Base-by-base conservation (phyloP, 140 eudicot genomes). In the Erigeron philadelphicus region DNA sequence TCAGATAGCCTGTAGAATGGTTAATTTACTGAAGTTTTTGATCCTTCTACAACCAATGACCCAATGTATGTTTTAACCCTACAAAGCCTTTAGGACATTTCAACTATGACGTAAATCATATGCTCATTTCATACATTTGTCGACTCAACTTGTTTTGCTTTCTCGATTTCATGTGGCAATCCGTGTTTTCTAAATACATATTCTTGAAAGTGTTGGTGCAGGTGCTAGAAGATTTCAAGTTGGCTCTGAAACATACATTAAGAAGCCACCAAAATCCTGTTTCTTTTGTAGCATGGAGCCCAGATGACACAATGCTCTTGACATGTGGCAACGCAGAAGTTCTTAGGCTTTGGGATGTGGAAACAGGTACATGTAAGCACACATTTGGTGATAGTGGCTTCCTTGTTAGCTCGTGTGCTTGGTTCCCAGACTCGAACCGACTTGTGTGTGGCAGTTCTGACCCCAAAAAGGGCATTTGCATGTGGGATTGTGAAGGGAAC, bases 401-500 rank as follows among this genome's bases (percentile, higher is more conserved):
- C 76, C 73, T 64, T 9, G 90, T 86, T 35, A 89, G 96, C 80
- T 93, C 96, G 18, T 89, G 98, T 76, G 96, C 98, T 4, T 93
- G 98, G 98, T 89, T 89, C 66, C 93, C 96, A 0, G 93, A 83
- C 76, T 88, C 95, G 38, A 80, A 78, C 70, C 70, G 82, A 35
- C 82, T 93, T 11, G 95, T 89, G 42, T 84, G 90, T 72, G 96
- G 98, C 72, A 88, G 96, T 76, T 83, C 95, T 3, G 94, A 84
- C 58, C 91, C 92, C 9, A 82, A 83, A 68, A 93, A 84, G 67
- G 96, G 96, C 56, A 93, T 93, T 11, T 86, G 78, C 84, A 80
- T 84, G 95, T 89, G 96, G 95, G 98, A 89, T 70, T 79, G 81
- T 70, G 93, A 86, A 38, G 98, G 98, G 56, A 86, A 86, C 13